Percentiles rank a stretch among this genome's conserved stretches.
phyloP scores from a whole-genome alignment of 1,284 basidiomycete species.

The Cronartium quercuum region DNA sequence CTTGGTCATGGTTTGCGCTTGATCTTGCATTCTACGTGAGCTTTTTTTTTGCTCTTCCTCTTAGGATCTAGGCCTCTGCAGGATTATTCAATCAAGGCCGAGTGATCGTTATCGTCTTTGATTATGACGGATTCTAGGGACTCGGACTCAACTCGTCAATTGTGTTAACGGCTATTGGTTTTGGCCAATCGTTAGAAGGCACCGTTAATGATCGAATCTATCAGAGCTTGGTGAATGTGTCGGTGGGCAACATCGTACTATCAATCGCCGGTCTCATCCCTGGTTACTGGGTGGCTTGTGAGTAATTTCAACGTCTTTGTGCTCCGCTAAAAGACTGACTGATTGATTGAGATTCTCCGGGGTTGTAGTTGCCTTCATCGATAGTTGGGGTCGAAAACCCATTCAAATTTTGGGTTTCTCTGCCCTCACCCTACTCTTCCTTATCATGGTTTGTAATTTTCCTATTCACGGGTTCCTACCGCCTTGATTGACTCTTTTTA shows the following conservation, averaged over 20 bases:
- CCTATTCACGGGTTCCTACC: constrained; percentile 64
- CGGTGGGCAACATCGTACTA: constrained; percentile 59
- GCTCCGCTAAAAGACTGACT: not conserved
- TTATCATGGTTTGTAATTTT: constrained; percentile 58
- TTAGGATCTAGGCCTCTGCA: no score
- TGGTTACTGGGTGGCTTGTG: constrained; percentile 63
- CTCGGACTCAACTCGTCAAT: constrained; percentile 71
- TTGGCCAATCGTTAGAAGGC: constrained; percentile 51
- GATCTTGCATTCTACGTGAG: constrained; percentile 67
- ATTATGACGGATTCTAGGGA: constrained; percentile 51
- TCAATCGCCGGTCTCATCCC: constrained; percentile 61
- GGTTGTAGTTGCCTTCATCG: constrained; percentile 57
- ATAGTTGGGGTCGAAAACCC: constrained; percentile 65
- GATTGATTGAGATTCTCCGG: not conserved
- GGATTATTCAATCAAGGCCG: no score
- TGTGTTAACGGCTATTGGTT: constrained; percentile 56
- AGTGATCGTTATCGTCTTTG: not conserved
- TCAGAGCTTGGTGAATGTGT: constrained; percentile 51
- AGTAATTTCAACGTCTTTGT: not conserved
- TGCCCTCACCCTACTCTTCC: constrained; percentile 62
- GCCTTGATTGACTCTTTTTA: constrained; percentile 51
- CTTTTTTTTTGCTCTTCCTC: not conserved
- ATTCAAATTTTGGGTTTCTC: constrained; percentile 73
- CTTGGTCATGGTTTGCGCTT: constrained; percentile 49
- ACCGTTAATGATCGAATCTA: constrained; percentile 49